Evolutionary conservation across 208 protist species (phyloP), one percentile per base, ranked within the genome.

Genomic region (Trypanosoma lewisi): DNA sequence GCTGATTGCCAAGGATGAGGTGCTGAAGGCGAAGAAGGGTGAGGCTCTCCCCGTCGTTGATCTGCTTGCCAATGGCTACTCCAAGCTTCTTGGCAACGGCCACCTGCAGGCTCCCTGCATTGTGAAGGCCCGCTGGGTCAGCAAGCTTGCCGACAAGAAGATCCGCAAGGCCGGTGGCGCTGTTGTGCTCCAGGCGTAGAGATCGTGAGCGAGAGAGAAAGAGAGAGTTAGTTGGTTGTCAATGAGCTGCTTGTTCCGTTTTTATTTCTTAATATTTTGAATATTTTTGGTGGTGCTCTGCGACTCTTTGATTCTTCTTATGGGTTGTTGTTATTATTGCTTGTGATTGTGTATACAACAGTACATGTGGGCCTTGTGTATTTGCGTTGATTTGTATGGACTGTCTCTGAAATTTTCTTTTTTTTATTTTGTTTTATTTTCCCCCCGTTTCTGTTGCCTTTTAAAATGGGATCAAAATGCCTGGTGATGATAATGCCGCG

Each of bases 51-150:
- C 98, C 50, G 98, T 99, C 44, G 97, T 99, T 74, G 99, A 99
- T 87, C 89, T 98, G 36, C 73, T 82, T 70, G 73, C 70, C 51
- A 89, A 91, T 61, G 99, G 99, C 62, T 99, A 97, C 87, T 98
- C 97, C 91, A 99, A 99, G 94, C 97, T 99, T 64, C 89, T 99
- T 31, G 99, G 99, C 76, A 98, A 97, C 73, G 99, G 99, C 69
- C 56, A 91, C 62, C 77, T 99, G 31, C 97, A 99, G 75, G 89
- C 96, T 45, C 99, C 99, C 68, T 88, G 99, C 68, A 99, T 99
- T 73, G 98, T 99, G 70, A 98, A 98, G 87, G 99, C 99, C 50
- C 97, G 98, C 77, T 99, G 98, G 89, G 99, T 99, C 91, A 96
- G 85, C 74, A 91, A 97, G 75, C 67, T 90, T 27, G 99, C 99